These are phyloP conservation scores for Phytophthora hibernalis DNA, from an alignment of 352 stramenopile species.

Conservation along the genomic window DNA sequence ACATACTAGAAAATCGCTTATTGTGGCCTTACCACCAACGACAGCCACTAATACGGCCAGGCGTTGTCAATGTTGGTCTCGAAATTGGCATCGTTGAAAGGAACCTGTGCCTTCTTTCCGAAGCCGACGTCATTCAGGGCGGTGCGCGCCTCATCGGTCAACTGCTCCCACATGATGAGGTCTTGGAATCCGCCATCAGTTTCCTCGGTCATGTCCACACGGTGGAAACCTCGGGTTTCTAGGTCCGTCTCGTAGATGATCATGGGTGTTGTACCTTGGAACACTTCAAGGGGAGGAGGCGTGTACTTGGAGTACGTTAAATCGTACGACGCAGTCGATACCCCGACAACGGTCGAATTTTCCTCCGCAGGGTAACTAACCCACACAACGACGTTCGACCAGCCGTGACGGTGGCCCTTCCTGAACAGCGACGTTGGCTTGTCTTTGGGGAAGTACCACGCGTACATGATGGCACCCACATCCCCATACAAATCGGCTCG, in stretches of 20 bases:
- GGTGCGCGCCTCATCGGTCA: conserved; percentile 10
- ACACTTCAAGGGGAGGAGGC: conserved; percentile 3
- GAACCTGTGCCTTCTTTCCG: conserved; percentile 22
- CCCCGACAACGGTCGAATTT: conserved; percentile 12
- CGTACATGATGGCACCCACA: conserved; percentile 34
- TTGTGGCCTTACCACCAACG: not conserved
- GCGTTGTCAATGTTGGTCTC: conserved; percentile 13
- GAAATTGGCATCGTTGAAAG: conserved; percentile 33
- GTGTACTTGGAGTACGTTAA: conserved; percentile 27
- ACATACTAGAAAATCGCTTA: too few species aligned
- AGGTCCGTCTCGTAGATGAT: conserved; percentile 15
- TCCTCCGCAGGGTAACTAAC: conserved; percentile 26
- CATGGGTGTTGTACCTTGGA: conserved; percentile 16
- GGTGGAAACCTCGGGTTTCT: not conserved
- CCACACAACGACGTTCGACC: conserved; percentile 44
- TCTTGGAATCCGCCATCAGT: conserved; percentile 16
- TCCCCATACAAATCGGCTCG: conserved; percentile 4
- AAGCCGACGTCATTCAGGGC: conserved; percentile 15
- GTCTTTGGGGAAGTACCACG: conserved; percentile 56
- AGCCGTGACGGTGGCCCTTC: conserved; percentile 41
- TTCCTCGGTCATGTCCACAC: too few species aligned
- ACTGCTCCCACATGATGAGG: conserved; percentile 21
- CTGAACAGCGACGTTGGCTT: conserved; percentile 10
- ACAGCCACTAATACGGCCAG: conserved; percentile 12
- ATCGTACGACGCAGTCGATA: conserved; percentile 13